Conservation (phyloP, 768 basidiomycete genomes). For the Cystofilobasidium ferigula region DNA sequence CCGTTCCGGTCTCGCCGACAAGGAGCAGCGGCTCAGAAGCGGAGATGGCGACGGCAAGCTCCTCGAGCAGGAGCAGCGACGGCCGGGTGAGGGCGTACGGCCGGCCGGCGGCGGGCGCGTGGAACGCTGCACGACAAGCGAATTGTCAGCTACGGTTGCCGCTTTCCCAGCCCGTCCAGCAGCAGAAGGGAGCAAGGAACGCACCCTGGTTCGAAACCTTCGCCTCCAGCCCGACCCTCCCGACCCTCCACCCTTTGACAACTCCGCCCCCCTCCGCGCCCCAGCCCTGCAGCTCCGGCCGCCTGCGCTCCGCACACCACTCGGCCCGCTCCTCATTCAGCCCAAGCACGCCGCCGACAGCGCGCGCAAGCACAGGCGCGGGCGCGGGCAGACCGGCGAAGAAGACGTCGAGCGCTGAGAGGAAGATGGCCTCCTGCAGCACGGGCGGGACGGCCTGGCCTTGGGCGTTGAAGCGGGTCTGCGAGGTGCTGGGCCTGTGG, state of each 20-base stretch:
- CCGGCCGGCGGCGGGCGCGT: constrained; percentile 20
- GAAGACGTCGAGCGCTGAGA: constrained; percentile 83
- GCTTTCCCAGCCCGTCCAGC: too few relatives aligned
- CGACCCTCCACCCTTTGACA: constrained; percentile 50
- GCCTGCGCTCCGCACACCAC: constrained; percentile 18
- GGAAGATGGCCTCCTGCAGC: constrained; percentile 74
- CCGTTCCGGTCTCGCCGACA: constrained; percentile 97
- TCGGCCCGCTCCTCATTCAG: constrained; percentile 21
- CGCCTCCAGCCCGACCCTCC: constrained; percentile 38
- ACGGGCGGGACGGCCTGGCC: constrained; percentile 51
- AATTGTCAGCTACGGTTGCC: background rate
- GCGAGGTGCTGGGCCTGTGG: constrained; percentile 15
- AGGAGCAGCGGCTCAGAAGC: constrained; percentile 74
- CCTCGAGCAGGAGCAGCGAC: constrained; percentile 63
- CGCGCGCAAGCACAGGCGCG: background rate
- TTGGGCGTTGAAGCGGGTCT: constrained; percentile 8
- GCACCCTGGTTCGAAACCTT: constrained; percentile 13
- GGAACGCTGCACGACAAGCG: constrained; percentile 33
- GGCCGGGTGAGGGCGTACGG: constrained; percentile 86
- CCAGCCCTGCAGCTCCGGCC: constrained; percentile 14
- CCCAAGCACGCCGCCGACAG: constrained; percentile 20
- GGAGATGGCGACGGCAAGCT: constrained; percentile 62
- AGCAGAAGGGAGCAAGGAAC: background rate
- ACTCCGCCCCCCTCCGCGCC: constrained; percentile 23
- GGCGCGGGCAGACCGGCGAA: constrained; percentile 49